Evolutionary conservation across 495 filamentous ascomycete species (phyloP).

Genomic region (Staphylotrichum longicolle): DNA sequence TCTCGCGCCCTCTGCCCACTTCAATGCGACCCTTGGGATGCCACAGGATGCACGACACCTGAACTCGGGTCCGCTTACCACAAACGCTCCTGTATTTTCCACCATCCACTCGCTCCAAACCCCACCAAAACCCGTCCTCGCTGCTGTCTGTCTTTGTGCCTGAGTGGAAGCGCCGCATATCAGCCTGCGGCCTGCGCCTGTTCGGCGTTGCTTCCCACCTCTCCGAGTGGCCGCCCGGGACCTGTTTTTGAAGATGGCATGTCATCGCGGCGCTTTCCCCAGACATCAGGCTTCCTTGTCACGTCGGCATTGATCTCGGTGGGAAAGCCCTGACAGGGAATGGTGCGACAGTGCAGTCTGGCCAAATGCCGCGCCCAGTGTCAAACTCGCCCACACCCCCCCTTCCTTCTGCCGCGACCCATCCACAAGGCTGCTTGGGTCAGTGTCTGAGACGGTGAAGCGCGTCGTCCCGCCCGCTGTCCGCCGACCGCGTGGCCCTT

Average conservation of each 20-base stretch:
- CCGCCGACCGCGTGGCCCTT: not conserved
- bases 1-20: slow-evolving; percentile 24
- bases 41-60: slow-evolving; percentile 37
- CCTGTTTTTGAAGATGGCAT: slow-evolving; percentile 20
- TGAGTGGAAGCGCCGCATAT: slow-evolving; percentile 38
- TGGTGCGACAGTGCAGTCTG: slow-evolving; percentile 26
- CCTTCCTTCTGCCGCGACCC: slow-evolving; percentile 21
- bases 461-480: slow-evolving; percentile 21
- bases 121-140: slow-evolving; percentile 28
- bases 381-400: slow-evolving; percentile 5
- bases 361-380: slow-evolving; percentile 31
- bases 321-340: slow-evolving; percentile 22
- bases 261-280: slow-evolving; percentile 23
- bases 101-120: slow-evolving; percentile 33
- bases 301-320: slow-evolving; percentile 29
- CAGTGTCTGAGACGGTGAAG: not conserved
- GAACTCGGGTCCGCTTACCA: slow-evolving; percentile 27
- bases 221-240: slow-evolving; percentile 19
- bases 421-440: not conserved
- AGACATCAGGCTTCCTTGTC: slow-evolving; percentile 17
- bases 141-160: slow-evolving; percentile 21
- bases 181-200: slow-evolving; percentile 46
- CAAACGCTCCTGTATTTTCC: slow-evolving; percentile 23
- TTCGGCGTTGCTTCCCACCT: slow-evolving; percentile 47
- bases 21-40: slow-evolving; percentile 33